A percentile compares a stretch with the other conserved stretches of the same genome.
phyloP scores from a whole-genome alignment of 2,329 filamentous ascomycete species.

The Aspergillus aculeatinus region DNA sequence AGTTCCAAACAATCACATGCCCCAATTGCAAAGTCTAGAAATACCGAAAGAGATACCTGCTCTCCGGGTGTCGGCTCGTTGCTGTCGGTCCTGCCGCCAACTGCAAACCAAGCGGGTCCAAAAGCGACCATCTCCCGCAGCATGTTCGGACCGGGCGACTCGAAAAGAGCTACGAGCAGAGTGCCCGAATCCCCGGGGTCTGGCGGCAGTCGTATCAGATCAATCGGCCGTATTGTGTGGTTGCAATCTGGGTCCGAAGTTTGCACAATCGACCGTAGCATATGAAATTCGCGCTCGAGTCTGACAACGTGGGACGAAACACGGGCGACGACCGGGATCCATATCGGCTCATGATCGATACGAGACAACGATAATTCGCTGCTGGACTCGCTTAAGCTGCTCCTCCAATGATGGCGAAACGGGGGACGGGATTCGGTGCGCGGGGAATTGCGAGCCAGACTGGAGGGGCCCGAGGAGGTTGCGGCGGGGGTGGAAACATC shows the following conservation, averaged over 20 bases:
- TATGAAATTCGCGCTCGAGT: conserved; percentile 83
- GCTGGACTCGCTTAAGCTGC: conserved; percentile 53
- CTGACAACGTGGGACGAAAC: conserved; percentile 79
- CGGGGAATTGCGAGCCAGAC: conserved; percentile 45
- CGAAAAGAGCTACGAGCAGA: conserved; percentile 79
- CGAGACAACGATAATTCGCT: conserved; percentile 45
- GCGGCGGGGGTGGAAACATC: conserved; percentile 50
- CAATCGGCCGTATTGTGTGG: conserved; percentile 78
- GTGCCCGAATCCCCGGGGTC: conserved; percentile 67
- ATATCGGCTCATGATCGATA: conserved; percentile 41
- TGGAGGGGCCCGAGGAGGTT: conserved; percentile 44
- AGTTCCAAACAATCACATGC: conserved; percentile 83
- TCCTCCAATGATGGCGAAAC: conserved; percentile 47
- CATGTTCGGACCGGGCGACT: conserved; percentile 72
- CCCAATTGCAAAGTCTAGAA: conserved; percentile 88
- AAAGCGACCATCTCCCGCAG: conserved; percentile 70
- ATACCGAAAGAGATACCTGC: conserved; percentile 69
- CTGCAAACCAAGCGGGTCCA: conserved; percentile 71
- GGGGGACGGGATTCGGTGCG: conserved; percentile 41
- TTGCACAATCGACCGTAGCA: conserved; percentile 69
- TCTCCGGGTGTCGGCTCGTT: conserved; percentile 53
- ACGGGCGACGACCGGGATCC: conserved; percentile 72
- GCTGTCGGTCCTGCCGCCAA: conserved; percentile 48
- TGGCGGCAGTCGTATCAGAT: conserved; percentile 70
- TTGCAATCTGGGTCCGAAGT: conserved; percentile 70